Conservation (phyloP, 768 basidiomycete genomes). For the Phaffia tasmanica region DNA sequence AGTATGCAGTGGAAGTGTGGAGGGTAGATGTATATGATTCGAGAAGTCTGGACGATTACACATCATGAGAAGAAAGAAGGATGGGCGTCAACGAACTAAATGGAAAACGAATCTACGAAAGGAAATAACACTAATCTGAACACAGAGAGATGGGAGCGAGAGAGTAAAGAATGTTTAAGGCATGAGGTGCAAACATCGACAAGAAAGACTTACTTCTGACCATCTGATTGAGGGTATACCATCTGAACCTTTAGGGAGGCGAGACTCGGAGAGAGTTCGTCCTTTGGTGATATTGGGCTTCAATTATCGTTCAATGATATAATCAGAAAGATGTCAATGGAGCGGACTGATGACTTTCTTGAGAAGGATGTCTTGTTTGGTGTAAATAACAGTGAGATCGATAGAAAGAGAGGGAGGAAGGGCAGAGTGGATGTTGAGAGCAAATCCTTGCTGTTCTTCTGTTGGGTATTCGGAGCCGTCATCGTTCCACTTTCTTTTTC, state of each 20-base stretch:
- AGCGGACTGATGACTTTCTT: too few relatives aligned
- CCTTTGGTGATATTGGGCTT: too few relatives aligned
- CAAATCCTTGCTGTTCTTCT: too few relatives aligned
- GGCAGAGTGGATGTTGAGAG: too few relatives aligned
- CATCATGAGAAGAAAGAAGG: not conserved
- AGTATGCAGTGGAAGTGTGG: slow-evolving; percentile 60
- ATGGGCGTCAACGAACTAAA: too few relatives aligned
- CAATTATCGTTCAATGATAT: too few relatives aligned
- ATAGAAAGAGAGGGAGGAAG: too few relatives aligned
- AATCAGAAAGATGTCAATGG: too few relatives aligned
- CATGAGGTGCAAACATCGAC: not conserved
- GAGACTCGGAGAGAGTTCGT: not conserved
- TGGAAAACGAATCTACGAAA: not conserved
- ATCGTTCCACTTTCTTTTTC: too few relatives aligned
- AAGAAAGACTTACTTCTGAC: slow-evolving; percentile 17
- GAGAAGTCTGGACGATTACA: slow-evolving; percentile 5
- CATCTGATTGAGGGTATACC: slow-evolving; percentile 7
- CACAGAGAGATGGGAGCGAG: not conserved
- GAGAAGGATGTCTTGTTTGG: too few relatives aligned
- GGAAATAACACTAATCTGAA: not conserved
- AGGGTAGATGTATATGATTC: slow-evolving; percentile 41
- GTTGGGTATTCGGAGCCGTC: too few relatives aligned
- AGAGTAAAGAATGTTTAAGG: not conserved
- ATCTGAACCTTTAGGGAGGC: not conserved
- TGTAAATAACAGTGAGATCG: too few relatives aligned